A percentile compares a stretch with the other conserved stretches of the same genome.
Evolutionary conservation across 2,329 filamentous ascomycete species (phyloP).

Genomic region (Talaromyces islandicus): DNA sequence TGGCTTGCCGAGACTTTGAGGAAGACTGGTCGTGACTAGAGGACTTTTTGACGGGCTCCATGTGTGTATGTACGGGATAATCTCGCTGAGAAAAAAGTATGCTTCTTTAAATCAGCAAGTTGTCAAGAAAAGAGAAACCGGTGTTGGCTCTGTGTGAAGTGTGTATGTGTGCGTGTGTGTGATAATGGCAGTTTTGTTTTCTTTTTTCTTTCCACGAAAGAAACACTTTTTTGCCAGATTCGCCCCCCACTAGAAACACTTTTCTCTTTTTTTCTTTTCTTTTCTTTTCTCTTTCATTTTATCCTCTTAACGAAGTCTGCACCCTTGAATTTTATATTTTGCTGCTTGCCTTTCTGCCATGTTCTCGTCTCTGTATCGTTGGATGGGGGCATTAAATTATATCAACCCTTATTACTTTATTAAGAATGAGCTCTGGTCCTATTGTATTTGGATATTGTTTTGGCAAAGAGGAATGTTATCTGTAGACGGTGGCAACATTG

Average conservation of each 20-base stretch:
- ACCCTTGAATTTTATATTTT: not conserved
- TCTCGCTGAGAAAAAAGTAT: not conserved
- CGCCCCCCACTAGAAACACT: not conserved
- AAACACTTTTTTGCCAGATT: not conserved
- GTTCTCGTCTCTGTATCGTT: not conserved
- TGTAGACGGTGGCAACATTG: too few species aligned
- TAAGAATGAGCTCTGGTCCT: not conserved
- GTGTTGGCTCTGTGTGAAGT: not conserved
- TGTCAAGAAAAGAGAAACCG: not conserved
- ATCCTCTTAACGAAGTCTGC: not conserved
- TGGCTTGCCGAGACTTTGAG: constrained; percentile 80
- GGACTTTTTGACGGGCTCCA: constrained; percentile 9
- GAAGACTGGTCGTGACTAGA: constrained; percentile 54
- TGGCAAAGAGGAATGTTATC: too few species aligned
- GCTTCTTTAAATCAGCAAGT: not conserved
- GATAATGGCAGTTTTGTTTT: not conserved
- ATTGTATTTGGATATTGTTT: not conserved
- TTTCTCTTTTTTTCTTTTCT: not conserved
- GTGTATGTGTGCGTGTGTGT: not conserved
- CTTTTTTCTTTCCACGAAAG: not conserved
- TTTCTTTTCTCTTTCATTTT: not conserved
- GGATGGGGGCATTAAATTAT: not conserved
- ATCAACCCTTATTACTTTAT: not conserved
- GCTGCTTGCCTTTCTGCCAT: not conserved
- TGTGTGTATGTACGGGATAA: not conserved